A percentile compares a stretch with the other conserved stretches of the same genome.
These are phyloP conservation scores for Hypoxylon sp. DNA, from an alignment of 2,329 filamentous ascomycete genomes.

Conservation along the genomic window DNA sequence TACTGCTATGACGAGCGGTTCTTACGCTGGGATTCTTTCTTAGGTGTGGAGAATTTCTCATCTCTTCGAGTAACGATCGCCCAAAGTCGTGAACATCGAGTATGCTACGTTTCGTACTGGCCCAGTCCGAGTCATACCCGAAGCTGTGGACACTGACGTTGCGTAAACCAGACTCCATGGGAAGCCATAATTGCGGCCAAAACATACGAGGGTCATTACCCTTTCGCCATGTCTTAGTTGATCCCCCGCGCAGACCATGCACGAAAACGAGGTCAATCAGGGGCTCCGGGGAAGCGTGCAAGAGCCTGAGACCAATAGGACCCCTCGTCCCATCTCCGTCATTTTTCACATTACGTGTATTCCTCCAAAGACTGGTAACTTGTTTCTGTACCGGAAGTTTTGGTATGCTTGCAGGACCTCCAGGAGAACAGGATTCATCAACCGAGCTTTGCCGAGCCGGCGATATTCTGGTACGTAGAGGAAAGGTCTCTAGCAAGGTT, in stretches of 20 bases:
- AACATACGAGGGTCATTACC: constrained; percentile 49
- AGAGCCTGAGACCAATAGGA: constrained; percentile 45
- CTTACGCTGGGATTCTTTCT: constrained; percentile 14
- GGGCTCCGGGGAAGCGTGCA: constrained; percentile 49
- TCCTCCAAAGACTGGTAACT: not conserved
- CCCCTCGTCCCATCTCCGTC: constrained; percentile 32
- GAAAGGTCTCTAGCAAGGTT: not conserved
- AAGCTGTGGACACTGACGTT: constrained; percentile 51
- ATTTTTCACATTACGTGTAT: not conserved
- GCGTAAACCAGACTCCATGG: constrained; percentile 49
- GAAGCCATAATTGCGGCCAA: constrained; percentile 58
- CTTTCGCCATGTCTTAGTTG: constrained; percentile 58
- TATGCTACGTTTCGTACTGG: constrained; percentile 33
- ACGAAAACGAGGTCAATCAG: constrained; percentile 57
- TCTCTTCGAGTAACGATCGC: constrained; percentile 47
- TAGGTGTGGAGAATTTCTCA: constrained; percentile 46
- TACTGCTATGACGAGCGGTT: not conserved
- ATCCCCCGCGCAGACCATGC: constrained; percentile 57
- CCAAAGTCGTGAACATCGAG: constrained; percentile 52
- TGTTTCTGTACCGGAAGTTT: not conserved
- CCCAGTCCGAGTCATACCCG: constrained; percentile 52
- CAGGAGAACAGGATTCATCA: not conserved
- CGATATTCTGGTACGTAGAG: not conserved
- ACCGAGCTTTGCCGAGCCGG: not conserved
- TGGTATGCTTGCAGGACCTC: not conserved